These are phyloP conservation scores for Halophytophthora polymorphica DNA, from an alignment of 352 stramenopile genomes.

Conservation along the genomic window DNA sequence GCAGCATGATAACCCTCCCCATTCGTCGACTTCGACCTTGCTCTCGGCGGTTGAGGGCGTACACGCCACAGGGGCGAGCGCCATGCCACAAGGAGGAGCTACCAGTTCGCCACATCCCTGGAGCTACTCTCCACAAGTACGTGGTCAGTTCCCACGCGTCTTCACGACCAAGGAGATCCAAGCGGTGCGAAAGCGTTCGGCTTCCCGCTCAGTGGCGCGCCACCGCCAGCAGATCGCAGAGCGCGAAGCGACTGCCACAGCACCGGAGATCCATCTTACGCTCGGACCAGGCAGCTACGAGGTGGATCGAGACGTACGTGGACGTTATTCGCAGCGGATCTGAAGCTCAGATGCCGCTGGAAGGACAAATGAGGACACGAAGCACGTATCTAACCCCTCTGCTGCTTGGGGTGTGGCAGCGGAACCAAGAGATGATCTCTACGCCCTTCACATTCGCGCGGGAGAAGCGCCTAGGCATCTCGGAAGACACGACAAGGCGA, in stretches of 20 bases:
- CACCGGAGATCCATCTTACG: slow-evolving; percentile 25
- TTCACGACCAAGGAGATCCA: slow-evolving; percentile 45
- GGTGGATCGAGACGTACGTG: slow-evolving; percentile 40
- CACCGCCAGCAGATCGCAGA: too few species aligned
- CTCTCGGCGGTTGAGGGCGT: slow-evolving; percentile 13
- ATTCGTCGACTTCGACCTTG: slow-evolving; percentile 8
- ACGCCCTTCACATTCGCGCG: slow-evolving; percentile 48
- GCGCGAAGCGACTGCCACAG: slow-evolving; percentile 11
- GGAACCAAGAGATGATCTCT: slow-evolving; percentile 39
- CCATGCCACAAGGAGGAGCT: slow-evolving; percentile 11
- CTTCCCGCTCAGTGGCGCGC: too few species aligned
- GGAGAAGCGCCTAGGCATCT: slow-evolving; percentile 40
- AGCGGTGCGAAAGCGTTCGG: slow-evolving; percentile 12
- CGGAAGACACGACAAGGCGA: slow-evolving; percentile 29
- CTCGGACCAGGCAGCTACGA: slow-evolving; percentile 59
- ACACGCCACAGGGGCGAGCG: slow-evolving; percentile 21
- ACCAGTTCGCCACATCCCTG: slow-evolving; percentile 9
- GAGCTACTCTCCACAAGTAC: slow-evolving; percentile 35
- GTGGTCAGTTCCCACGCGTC: slow-evolving; percentile 40
- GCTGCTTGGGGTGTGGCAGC: slow-evolving; percentile 15
- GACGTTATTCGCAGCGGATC: neutral
- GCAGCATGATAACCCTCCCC: slow-evolving; percentile 10
- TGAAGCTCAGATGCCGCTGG: too few species aligned
- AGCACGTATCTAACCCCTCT: slow-evolving; percentile 9
- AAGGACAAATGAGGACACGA: too few species aligned